These are phyloP conservation scores for Lentinula novae-zelandiae DNA, from an alignment of 1,284 basidiomycete genomes.

Conservation along the genomic window DNA sequence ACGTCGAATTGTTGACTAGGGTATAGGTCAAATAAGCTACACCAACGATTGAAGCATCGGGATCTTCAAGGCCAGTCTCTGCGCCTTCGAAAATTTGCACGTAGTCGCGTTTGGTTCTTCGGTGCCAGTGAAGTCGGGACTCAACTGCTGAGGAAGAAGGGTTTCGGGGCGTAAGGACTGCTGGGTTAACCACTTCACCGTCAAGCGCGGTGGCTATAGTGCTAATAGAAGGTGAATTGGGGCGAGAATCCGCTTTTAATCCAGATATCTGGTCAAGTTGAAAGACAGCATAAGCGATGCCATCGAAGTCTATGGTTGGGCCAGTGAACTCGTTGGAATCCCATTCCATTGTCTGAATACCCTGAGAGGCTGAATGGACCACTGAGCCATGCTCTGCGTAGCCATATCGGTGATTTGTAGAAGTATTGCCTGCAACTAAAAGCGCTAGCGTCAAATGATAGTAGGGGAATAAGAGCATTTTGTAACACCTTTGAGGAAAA, in stretches of 20 bases:
- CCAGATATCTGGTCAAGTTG: slow-evolving; percentile 35
- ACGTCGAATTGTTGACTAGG: slow-evolving; percentile 33
- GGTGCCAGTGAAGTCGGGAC: background rate
- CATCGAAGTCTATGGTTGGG: slow-evolving; percentile 28
- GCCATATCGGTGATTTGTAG: background rate
- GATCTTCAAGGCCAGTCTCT: slow-evolving; percentile 25
- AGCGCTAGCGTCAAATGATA: background rate
- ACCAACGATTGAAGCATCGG: slow-evolving; percentile 39
- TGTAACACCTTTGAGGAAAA: background rate
- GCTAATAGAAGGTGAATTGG: slow-evolving; percentile 29
- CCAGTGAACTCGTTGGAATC: slow-evolving; percentile 3
- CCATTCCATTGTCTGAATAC: slow-evolving; percentile 4
- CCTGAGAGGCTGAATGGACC: slow-evolving; percentile 17
- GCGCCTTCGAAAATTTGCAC: slow-evolving; percentile 33
- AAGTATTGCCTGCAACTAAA: background rate
- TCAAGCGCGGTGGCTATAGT: slow-evolving; percentile 38
- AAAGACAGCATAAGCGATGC: slow-evolving; percentile 29
- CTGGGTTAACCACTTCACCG: slow-evolving; percentile 28
- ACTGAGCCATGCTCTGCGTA: background rate
- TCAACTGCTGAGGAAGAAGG: background rate
- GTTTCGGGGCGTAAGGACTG: slow-evolving; percentile 15
- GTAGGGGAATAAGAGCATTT: background rate
- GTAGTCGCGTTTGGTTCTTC: slow-evolving; percentile 26
- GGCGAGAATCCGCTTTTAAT: slow-evolving; percentile 24
- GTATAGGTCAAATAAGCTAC: slow-evolving; percentile 38